phyloP scores from a whole-genome alignment of 164 flowering plant genomes.

The Umbellularia californica region DNA sequence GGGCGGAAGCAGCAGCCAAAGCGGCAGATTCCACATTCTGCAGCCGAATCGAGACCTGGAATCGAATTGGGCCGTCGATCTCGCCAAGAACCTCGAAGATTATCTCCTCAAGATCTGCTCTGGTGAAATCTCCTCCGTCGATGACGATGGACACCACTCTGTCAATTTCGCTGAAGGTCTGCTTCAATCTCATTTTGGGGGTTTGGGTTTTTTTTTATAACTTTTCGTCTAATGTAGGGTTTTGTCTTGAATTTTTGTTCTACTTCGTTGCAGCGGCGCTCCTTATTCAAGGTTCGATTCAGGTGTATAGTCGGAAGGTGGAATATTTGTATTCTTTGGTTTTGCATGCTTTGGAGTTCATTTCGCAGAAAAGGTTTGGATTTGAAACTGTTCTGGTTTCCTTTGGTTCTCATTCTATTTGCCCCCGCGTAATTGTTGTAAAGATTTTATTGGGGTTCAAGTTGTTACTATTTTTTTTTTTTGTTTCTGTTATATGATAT shows the following conservation, averaged over 20 bases:
- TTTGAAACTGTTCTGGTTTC: neutral
- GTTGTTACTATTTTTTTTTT: too few relatives aligned
- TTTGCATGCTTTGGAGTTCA: conserved; percentile 81
- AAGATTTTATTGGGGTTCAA: too few relatives aligned
- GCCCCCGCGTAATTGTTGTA: too few relatives aligned
- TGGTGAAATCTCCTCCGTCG: conserved; percentile 48
- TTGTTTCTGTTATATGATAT: too few relatives aligned
- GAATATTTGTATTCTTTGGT: conserved; percentile 85
- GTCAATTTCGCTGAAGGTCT: conserved; percentile 95
- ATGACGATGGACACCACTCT: conserved; percentile 28
- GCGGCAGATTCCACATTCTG: conserved; percentile 40
- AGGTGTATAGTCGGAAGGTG: conserved; percentile 92
- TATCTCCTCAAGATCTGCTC: conserved; percentile 81
- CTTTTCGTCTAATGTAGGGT: neutral
- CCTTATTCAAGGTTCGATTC: conserved; percentile 90
- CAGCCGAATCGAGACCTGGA: conserved; percentile 79
- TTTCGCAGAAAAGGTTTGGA: conserved; percentile 74
- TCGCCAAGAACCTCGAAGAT: conserved; percentile 79
- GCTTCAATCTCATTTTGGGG: neutral
- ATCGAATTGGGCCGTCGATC: conserved; percentile 87
- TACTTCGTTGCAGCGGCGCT: conserved; percentile 62
- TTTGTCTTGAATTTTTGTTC: neutral
- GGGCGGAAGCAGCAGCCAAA: conserved; percentile 18
- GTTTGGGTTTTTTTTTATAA: neutral
- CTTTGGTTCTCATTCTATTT: too few relatives aligned